Percentiles rank a stretch among this genome's conserved stretches.
These are phyloP conservation scores for Biscutella laevigata DNA, from an alignment of 441 rosid species.

Conservation along the genomic window DNA sequence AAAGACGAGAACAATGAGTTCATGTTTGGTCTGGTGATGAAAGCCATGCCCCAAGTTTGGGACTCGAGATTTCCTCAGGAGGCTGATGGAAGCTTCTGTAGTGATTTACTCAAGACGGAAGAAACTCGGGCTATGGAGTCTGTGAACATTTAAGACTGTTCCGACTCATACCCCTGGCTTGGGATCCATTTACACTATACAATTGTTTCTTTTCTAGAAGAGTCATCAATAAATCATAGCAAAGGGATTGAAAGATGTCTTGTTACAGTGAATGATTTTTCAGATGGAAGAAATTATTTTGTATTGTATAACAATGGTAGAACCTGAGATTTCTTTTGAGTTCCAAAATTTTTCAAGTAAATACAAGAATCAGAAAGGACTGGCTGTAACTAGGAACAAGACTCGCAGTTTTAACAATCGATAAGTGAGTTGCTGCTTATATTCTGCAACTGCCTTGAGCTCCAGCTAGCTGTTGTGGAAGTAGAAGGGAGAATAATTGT, in stretches of 20 bases:
- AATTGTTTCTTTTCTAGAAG: background rate
- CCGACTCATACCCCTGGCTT: background rate
- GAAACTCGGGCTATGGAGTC: conserved; percentile 2
- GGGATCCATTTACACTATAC: background rate
- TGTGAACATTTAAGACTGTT: conserved; percentile 4
- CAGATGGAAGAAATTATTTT: background rate
- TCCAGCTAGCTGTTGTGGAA: conserved; percentile 46
- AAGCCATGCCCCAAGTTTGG: conserved; percentile 4
- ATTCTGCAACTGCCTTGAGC: conserved; percentile 64
- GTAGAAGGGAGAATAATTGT: conserved; percentile 65
- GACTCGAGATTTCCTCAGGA: background rate
- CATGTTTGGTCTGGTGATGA: conserved; percentile 4
- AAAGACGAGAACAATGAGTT: background rate
- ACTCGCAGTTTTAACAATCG: conserved; percentile 16
- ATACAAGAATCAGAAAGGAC: background rate
- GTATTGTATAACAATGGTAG: conserved; percentile 4
- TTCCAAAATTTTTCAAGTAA: background rate
- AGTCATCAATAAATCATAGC: conserved; percentile 2
- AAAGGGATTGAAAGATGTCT: background rate
- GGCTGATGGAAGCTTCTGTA: conserved; percentile 5
- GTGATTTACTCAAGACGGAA: conserved; percentile 1
- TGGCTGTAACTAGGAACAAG: background rate
- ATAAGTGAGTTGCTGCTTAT: conserved; percentile 14
- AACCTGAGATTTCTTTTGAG: background rate
- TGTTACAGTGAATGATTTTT: background rate